Evolutionary conservation across 129 eudicot species (phyloP), one percentile per base, ranked within the genome.

Genomic region (Gnaphalium uliginosum): DNA sequence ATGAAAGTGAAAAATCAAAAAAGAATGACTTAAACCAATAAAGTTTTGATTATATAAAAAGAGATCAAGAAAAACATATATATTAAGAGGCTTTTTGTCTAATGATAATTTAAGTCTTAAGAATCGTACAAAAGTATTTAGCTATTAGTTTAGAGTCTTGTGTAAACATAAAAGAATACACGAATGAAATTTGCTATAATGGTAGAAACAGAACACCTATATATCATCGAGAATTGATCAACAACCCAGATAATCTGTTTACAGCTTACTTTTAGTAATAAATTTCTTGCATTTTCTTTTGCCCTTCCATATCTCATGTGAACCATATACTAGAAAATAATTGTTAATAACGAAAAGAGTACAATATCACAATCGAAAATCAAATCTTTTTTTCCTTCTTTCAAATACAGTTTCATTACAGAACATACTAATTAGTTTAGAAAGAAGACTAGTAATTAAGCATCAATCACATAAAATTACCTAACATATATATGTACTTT

Each of bases 241-340:
- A 37, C 43, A 37, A 37, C 43, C 2, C 43, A 8, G 2, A 37
- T 37, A 37, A 37, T 13, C 13, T 37, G 1, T 37, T 9, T 14
- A 39, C 46, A 39, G 46, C 46, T 39, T 39, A 37, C 8, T 37
- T 8, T 37, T 37, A 6, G 13, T 37, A 0, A 29, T 33, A 13
- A n/a, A 54, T 33, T 56, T 72, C 10, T 32, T 71, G 48, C 76
- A 30, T 4, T 71, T 53, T 54, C 26, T 33, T n/a, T 26, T n/a
- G 30, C 18, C 30, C 29, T 54, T 54, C 56, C 11, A 56, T 71
- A n/a, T 71, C 51, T 53, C 10, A 24, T 13, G 0, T 33, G 29
- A 9, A 19, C 54, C 51, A 33, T 9, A 37, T 66, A 54, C 17
- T 66, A 66, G 22, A 15, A 62, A 7, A 32, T 29, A 30, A 3